Percentiles rank a stretch among this genome's conserved stretches.
Conservation (phyloP, 768 basidiomycete genomes). For the Rhodotorula sphaerocarpa region DNA sequence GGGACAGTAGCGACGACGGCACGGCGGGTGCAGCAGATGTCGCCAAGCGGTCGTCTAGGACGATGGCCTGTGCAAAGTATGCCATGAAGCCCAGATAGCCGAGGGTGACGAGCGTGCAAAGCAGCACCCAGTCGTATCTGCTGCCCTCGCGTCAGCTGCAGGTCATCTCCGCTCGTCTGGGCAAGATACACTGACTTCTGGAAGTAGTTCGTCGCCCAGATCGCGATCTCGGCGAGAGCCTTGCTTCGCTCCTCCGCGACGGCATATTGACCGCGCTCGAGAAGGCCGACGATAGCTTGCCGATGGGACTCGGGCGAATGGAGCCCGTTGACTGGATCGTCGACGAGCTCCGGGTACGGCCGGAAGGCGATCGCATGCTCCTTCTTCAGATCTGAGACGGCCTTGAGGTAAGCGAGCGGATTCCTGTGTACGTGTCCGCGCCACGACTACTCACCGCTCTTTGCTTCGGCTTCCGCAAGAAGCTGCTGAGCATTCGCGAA, state of each 20-base stretch:
- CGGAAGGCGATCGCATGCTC: constrained; percentile 56
- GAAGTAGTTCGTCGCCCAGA: constrained; percentile 64
- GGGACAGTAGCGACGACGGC: constrained; percentile 40
- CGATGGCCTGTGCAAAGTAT: constrained; percentile 17
- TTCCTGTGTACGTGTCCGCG: too few relatives aligned
- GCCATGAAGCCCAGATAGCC: constrained; percentile 74
- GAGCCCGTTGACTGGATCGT: background rate
- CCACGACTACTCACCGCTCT: constrained; percentile 63
- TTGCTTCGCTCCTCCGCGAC: constrained; percentile 51
- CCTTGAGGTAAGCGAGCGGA: too few relatives aligned
- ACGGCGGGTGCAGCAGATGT: background rate
- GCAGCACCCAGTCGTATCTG: constrained; percentile 64
- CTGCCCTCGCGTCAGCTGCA: too few relatives aligned
- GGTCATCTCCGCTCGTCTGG: background rate
- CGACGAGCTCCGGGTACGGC: constrained; percentile 51
- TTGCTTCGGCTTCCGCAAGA: constrained; percentile 66
- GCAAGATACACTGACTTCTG: constrained; percentile 51
- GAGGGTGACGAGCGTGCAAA: constrained; percentile 58
- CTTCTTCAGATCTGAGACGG: constrained; percentile 49
- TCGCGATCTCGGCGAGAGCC: constrained; percentile 51
- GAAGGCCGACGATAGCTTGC: constrained; percentile 48
- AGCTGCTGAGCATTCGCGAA: constrained; percentile 62
- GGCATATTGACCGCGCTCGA: constrained; percentile 48
- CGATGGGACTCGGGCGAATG: background rate
- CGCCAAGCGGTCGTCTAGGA: background rate